phyloP scores from a whole-genome alignment of 768 basidiomycete species.

The Tricholoma sp. region DNA sequence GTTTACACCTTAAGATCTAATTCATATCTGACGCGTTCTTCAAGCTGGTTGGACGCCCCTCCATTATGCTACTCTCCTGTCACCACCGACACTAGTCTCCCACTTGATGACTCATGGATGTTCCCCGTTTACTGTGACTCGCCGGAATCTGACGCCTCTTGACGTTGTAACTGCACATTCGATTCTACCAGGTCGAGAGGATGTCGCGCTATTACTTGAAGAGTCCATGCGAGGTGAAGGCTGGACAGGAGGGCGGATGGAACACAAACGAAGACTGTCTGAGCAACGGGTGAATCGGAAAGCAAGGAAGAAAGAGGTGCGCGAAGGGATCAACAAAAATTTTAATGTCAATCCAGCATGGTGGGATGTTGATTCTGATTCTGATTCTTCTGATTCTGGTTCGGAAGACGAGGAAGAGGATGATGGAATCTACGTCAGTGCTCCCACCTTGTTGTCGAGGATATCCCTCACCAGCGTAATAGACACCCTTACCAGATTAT shows the following conservation, averaged over 20 bases:
- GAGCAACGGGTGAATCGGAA: slow-evolving; percentile 56
- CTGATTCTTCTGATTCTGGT: slow-evolving; percentile 26
- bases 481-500: slow-evolving; percentile 72
- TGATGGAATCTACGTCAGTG: slow-evolving; percentile 44
- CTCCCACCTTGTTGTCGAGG: slow-evolving; percentile 11
- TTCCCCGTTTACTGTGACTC: slow-evolving; percentile 73
- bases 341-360: slow-evolving; percentile 55
- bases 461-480: slow-evolving; percentile 6
- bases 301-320: slow-evolving; percentile 48
- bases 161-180: slow-evolving; percentile 88
- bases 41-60: slow-evolving; percentile 93
- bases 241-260: slow-evolving; percentile 77
- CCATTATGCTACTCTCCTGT: slow-evolving; percentile 84
- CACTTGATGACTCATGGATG: slow-evolving; percentile 92
- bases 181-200: slow-evolving; percentile 74
- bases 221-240: slow-evolving; percentile 86
- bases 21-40: slow-evolving; percentile 4
- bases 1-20: slow-evolving; percentile 3
- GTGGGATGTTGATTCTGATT: slow-evolving; percentile 57
- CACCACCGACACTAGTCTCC: slow-evolving; percentile 87
- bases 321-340: slow-evolving; percentile 51
- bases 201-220: slow-evolving; percentile 81
- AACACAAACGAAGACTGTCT: slow-evolving; percentile 52
- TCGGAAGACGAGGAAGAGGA: slow-evolving; percentile 48
- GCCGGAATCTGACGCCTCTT: slow-evolving; percentile 76